Evolutionary conservation across 208 protist species (phyloP).

Genomic region (Wallacemonas rigidus): DNA sequence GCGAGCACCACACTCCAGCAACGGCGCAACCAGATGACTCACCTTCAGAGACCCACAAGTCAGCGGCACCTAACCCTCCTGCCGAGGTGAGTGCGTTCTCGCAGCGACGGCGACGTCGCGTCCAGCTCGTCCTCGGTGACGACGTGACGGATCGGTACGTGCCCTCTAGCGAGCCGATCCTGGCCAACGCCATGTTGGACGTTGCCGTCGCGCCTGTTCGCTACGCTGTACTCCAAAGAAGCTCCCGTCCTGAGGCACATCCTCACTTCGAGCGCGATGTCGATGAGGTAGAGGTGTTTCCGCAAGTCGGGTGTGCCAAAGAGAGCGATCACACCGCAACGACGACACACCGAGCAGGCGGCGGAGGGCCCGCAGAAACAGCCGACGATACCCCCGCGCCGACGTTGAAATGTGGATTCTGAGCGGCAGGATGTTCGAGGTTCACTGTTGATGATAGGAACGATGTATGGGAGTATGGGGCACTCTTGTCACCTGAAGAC

Average conservation of each 20-base stretch:
- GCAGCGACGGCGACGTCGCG: background rate
- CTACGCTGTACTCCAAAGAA: background rate
- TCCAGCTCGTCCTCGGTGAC: background rate
- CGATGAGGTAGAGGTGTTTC: background rate
- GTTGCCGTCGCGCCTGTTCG: background rate
- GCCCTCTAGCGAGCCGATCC: background rate
- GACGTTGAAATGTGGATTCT: background rate
- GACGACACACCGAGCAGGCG: background rate
- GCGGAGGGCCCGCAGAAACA: background rate
- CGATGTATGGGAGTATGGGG: background rate
- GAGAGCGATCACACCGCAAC: background rate
- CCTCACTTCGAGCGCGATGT: background rate
- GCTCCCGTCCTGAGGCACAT: background rate
- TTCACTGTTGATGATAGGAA: background rate
- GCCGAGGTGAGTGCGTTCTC: background rate
- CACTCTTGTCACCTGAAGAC: background rate
- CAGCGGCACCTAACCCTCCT: background rate
- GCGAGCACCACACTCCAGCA: background rate
- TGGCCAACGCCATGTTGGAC: background rate
- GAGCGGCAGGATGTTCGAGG: too few species aligned
- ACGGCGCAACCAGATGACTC: background rate
- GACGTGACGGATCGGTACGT: conserved; percentile 1
- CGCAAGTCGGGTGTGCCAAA: background rate
- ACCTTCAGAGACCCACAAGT: background rate
- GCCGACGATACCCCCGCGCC: background rate